Conservation (phyloP, 768 basidiomycete species). For the Amanita rimosa region DNA sequence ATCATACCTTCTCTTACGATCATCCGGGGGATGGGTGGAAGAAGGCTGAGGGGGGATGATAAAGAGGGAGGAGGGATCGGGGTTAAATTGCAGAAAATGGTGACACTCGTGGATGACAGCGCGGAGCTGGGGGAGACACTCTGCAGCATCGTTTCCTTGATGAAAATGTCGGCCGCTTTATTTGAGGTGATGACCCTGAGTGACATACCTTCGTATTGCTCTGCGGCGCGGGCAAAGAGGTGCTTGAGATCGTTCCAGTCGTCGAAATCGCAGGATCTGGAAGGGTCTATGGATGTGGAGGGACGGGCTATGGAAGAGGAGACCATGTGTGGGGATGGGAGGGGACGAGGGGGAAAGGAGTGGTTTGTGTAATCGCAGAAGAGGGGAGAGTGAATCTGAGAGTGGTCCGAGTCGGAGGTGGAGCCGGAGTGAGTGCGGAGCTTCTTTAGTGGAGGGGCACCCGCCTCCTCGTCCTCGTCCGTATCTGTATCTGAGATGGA, state of each 20-base stretch:
- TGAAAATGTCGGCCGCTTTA: slow-evolving; percentile 9
- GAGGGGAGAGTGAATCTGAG: neutral
- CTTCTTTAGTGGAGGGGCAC: slow-evolving; percentile 8
- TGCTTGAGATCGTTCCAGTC: slow-evolving; percentile 65
- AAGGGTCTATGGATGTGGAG: slow-evolving; percentile 11
- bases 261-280: slow-evolving; percentile 23
- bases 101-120: slow-evolving; percentile 61
- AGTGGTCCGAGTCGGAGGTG: slow-evolving; percentile 9
- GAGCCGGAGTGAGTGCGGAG: slow-evolving; percentile 6
- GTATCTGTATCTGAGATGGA: slow-evolving; percentile 6
- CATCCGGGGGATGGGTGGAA: slow-evolving; percentile 3
- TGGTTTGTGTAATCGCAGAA: neutral
- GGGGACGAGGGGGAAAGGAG: neutral
- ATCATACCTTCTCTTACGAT: neutral
- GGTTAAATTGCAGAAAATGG: slow-evolving; percentile 41
- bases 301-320: slow-evolving; percentile 23
- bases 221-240: slow-evolving; percentile 42
- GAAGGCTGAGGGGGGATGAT: slow-evolving; percentile 11
- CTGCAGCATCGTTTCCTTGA: slow-evolving; percentile 28
- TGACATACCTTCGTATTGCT: slow-evolving; percentile 46
- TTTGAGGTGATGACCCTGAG: neutral
- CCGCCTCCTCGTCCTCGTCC: slow-evolving; percentile 15
- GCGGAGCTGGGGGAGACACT: slow-evolving; percentile 44
- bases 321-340: slow-evolving; percentile 16
- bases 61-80: slow-evolving; percentile 47